Evolutionary conservation across 2,329 filamentous ascomycete species (phyloP), one percentile per base, ranked within the genome.

Genomic region (Colletotrichum costaricense): DNA sequence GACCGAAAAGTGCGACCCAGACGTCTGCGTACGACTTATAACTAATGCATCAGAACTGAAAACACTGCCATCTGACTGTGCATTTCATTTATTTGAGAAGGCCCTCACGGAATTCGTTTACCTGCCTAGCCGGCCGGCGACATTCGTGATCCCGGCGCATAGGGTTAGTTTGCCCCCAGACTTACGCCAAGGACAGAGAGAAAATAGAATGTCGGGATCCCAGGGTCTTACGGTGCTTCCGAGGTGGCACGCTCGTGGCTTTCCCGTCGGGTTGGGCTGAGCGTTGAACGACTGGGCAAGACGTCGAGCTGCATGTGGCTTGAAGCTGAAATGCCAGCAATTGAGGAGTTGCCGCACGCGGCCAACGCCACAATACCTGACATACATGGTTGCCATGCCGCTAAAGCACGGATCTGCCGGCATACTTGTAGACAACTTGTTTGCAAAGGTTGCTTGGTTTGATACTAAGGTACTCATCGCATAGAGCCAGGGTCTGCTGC

Each of bases 281-380:
- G 42, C 63, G 52, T 65, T 65, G 63, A 56, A 42, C 33, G 52
- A 42, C 9, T 22, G 4, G 38, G 16, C 5, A 42, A 19, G 38
- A 42, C 16, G 16, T 56, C 54, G 42, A 12, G 28, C 55, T 56
- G 52, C 52, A 42, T 9, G 63, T 42, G 63, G 63, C 63, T 65
- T 65, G 52, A 22, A 42, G 63, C 63, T 65, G 63, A 65, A 56
- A 30, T 65, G 33, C 49, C 63, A 65, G 22, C 16, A 16, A 9
- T 30, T 16, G 33, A 22, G 22, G 14, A 42, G 30, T 28, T 22
- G 33, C 63, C 52, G 63, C 52, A 42, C 9, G 52, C 52, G 22
- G 52, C 14, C 49, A 42, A 22, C 30, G 30, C 63, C 63, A 65
- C 52, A 42, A 42, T 38, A 42, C 22, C 33, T 38, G 63, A 24